phyloP scores from a whole-genome alignment of 805 yeast genomes.

The Kuraishia ogatae region DNA sequence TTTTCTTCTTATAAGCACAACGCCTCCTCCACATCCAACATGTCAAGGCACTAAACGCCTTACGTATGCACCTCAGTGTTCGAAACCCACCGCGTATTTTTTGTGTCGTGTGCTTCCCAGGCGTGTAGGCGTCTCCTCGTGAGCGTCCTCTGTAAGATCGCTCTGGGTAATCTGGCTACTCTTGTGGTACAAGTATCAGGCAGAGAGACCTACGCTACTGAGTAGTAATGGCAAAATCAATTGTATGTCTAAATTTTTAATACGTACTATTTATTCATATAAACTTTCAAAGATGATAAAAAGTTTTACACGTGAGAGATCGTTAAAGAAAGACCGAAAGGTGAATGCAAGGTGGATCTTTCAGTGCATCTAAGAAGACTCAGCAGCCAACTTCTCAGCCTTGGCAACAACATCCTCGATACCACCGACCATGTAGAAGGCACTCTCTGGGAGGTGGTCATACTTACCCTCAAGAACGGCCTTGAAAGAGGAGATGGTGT shows the following conservation, averaged over 20 bases:
- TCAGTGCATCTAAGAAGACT: slow-evolving; percentile 45
- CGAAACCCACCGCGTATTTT: background rate
- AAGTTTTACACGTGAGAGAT: background rate
- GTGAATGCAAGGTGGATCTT: slow-evolving; percentile 1
- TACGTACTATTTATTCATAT: background rate
- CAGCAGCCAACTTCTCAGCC: slow-evolving; percentile 98
- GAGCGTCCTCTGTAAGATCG: no score
- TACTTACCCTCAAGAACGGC: slow-evolving; percentile 97
- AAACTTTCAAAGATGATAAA: background rate
- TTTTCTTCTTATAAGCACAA: background rate
- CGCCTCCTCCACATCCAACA: background rate
- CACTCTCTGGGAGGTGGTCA: slow-evolving; percentile 98
- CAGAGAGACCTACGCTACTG: no score
- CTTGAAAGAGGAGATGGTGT: slow-evolving; percentile 90
- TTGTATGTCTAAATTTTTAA: background rate
- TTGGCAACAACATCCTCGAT: slow-evolving; percentile 97
- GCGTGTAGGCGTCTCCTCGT: no score
- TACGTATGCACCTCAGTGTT: background rate
- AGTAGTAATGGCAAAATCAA: no score
- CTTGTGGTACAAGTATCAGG: no score
- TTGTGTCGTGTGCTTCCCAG: background rate
- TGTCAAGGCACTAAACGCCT: background rate
- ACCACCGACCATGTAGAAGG: slow-evolving; percentile 99
- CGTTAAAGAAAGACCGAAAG: background rate
- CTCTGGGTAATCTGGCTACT: no score